Evolutionary conservation across 83 land plant genomes (phyloP).

Genomic region (Diphasiastrum complanatum): DNA sequence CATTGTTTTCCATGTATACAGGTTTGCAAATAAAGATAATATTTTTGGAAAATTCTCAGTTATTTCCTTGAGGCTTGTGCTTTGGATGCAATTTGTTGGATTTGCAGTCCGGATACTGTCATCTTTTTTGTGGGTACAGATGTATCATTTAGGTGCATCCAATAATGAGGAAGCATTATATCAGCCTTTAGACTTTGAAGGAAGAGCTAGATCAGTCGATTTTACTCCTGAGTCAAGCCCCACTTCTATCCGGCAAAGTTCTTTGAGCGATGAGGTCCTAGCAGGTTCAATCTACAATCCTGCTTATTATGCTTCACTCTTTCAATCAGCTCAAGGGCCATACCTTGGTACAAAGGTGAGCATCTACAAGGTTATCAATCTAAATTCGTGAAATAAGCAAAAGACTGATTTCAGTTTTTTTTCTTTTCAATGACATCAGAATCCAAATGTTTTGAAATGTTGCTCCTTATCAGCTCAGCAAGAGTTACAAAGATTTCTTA

Average conservation of each 20-base stretch:
- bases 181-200: slow-evolving; percentile 29
- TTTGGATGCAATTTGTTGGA: slow-evolving; percentile 70
- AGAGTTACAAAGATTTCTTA: too few relatives aligned
- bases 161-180: neutral
- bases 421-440: too few relatives aligned
- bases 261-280: slow-evolving; percentile 43
- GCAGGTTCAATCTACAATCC: slow-evolving; percentile 89
- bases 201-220: slow-evolving; percentile 3
- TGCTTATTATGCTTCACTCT: slow-evolving; percentile 63
- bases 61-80: slow-evolving; percentile 57
- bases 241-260: slow-evolving; percentile 26
- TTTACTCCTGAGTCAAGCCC: neutral
- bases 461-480: too few relatives aligned
- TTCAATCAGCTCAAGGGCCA: too few relatives aligned
- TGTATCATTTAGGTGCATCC: slow-evolving; percentile 68
- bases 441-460: too few relatives aligned
- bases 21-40: slow-evolving; percentile 39
- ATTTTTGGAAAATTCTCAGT: slow-evolving; percentile 39
- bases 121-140: slow-evolving; percentile 82
- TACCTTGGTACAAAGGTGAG: too few relatives aligned
- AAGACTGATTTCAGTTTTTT: too few relatives aligned
- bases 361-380: too few relatives aligned
- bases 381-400: too few relatives aligned
- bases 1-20: slow-evolving; percentile 28
- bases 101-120: slow-evolving; percentile 64